Evolutionary conservation across 106 monocot genomes (phyloP).

Genomic region (Chionographis japonica): DNA sequence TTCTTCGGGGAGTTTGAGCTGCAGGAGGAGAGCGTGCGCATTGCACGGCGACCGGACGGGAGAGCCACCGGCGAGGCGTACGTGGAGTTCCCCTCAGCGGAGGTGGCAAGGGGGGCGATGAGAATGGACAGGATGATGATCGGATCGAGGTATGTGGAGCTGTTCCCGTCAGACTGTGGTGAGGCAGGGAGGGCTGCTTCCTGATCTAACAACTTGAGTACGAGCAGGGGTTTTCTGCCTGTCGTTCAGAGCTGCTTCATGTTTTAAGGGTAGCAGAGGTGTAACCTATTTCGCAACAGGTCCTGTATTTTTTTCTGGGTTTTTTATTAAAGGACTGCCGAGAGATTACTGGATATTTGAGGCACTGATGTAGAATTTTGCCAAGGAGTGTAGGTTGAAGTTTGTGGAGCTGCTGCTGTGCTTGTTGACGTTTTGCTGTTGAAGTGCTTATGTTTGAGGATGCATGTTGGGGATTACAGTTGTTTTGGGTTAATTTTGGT

Average conservation of each 20-base stretch:
- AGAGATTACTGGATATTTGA: no score
- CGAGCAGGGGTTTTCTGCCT: neutral
- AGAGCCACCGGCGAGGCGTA: constrained; percentile 15
- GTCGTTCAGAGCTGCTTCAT: neutral
- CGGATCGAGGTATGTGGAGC: constrained; percentile 17
- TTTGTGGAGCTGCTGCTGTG: no score
- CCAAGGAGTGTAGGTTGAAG: no score
- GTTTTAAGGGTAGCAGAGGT: no score
- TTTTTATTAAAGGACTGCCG: no score
- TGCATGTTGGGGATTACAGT: no score
- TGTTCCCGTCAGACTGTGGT: constrained; percentile 4
- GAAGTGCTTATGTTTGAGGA: no score
- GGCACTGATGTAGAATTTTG: no score
- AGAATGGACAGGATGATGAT: constrained; percentile 15
- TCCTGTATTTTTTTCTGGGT: no score
- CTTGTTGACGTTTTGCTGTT: no score
- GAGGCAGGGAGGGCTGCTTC: neutral
- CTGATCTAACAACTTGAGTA: neutral
- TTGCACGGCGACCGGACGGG: constrained; percentile 4
- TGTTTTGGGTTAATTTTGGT: no score
- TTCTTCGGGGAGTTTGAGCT: constrained; percentile 16
- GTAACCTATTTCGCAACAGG: no score
- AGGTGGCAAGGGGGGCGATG: constrained; percentile 15
- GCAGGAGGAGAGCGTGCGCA: constrained; percentile 1
- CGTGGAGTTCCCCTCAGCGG: constrained; percentile 6